phyloP scores from a whole-genome alignment of 2,329 filamentous ascomycete genomes.

The Emmonsia crescens region DNA sequence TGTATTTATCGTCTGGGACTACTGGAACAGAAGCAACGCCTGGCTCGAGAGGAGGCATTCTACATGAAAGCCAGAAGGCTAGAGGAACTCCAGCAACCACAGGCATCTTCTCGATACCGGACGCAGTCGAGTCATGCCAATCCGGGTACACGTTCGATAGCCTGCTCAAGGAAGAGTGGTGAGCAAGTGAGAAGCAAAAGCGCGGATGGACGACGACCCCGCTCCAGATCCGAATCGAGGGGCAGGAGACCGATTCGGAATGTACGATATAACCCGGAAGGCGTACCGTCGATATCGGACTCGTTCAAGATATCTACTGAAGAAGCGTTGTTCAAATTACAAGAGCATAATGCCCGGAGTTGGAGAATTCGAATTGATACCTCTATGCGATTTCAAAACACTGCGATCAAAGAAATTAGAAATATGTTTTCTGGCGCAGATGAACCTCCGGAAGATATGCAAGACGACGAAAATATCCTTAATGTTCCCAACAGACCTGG shows the following conservation, averaged over 20 bases:
- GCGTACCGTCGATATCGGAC: conserved; percentile 59
- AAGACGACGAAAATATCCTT: conserved; percentile 75
- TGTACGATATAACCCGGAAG: conserved; percentile 67
- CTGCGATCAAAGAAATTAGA: conserved; percentile 67
- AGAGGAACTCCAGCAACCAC: conserved; percentile 51
- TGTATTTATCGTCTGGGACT: conserved; percentile 86
- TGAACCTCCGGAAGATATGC: conserved; percentile 66
- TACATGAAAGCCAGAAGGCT: conserved; percentile 77
- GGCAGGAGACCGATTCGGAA: conserved; percentile 28
- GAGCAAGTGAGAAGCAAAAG: conserved; percentile 45
- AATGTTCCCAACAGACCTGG: conserved; percentile 76
- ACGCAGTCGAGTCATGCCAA: conserved; percentile 42
- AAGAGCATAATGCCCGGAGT: conserved; percentile 72
- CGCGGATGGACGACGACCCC: conserved; percentile 38
- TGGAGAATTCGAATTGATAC: conserved; percentile 88
- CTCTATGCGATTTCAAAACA: conserved; percentile 56
- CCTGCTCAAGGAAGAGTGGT: conserved; percentile 25
- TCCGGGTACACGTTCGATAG: conserved; percentile 26
- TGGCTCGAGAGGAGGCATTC: conserved; percentile 85
- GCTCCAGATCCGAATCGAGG: conserved; percentile 19
- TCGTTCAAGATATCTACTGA: conserved; percentile 61
- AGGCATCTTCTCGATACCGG: conserved; percentile 41
- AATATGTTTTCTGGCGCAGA: conserved; percentile 73
- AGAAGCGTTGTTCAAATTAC: conserved; percentile 64
- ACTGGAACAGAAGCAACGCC: conserved; percentile 77